Evolutionary conservation across 768 basidiomycete genomes (phyloP).

Genomic region (Auriscalpium orientale): DNA sequence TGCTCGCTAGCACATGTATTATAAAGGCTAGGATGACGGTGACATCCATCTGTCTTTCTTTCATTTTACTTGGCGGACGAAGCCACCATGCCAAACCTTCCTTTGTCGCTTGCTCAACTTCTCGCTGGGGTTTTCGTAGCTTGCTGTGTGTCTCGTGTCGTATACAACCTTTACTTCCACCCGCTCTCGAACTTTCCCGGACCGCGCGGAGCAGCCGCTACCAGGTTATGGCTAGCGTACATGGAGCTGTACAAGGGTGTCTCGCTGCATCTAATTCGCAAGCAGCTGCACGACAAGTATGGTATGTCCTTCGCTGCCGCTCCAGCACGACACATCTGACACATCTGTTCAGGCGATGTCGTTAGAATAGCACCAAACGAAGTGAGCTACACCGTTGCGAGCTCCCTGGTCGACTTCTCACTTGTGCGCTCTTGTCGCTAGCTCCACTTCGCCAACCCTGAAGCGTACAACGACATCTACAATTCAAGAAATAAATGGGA

Average conservation of each 20-base stretch:
- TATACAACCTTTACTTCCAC: constrained; percentile 1
- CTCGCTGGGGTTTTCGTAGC: background rate
- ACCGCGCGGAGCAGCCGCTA: background rate
- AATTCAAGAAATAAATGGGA: constrained; percentile 2
- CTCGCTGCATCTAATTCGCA: background rate
- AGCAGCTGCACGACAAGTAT: constrained; percentile 3
- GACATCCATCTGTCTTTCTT: too few relatives aligned
- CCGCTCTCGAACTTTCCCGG: constrained; percentile 2
- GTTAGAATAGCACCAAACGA: background rate
- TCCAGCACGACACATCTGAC: too few relatives aligned
- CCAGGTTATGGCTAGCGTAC: constrained; percentile 1
- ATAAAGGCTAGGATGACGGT: too few relatives aligned
- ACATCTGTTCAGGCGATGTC: background rate
- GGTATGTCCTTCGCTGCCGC: background rate
- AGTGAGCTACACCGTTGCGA: background rate
- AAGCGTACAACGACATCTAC: constrained; percentile 1
- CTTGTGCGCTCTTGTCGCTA: background rate
- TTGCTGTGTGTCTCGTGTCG: background rate
- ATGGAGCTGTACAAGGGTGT: constrained; percentile 4
- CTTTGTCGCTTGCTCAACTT: too few relatives aligned
- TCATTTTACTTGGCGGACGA: too few relatives aligned
- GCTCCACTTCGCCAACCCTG: constrained; percentile 1
- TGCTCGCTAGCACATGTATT: too few relatives aligned
- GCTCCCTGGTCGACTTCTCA: background rate
- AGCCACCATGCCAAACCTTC: too few relatives aligned